Percentiles rank a stretch among this genome's conserved stretches.
Evolutionary conservation across 495 filamentous ascomycete species (phyloP).

Genomic region (Hypomontagnella monticulosa): DNA sequence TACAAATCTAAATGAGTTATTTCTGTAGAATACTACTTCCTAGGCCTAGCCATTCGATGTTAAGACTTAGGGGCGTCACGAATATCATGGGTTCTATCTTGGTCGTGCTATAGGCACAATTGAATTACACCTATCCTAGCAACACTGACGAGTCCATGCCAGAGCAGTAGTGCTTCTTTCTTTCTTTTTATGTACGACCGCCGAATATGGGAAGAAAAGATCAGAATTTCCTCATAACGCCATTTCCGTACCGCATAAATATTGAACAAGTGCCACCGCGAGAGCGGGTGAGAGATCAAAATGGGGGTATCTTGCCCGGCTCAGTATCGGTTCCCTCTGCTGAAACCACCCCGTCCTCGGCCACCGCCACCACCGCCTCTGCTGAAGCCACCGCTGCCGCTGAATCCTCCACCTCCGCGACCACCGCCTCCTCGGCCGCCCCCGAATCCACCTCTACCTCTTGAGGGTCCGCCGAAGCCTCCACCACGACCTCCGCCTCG

Average conservation of each 20-base stretch:
- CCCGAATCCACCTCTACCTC: conserved; percentile 38
- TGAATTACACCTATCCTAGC: not conserved
- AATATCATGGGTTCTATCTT: no score
- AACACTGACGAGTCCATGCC: not conserved
- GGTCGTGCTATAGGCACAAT: no score
- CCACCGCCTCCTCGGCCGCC: conserved; percentile 42
- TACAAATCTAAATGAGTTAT: no score
- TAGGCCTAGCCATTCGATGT: no score
- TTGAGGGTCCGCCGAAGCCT: conserved; percentile 33
- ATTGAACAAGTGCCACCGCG: conserved; percentile 10
- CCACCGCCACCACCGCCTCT: conserved; percentile 38
- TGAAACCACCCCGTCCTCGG: conserved; percentile 45
- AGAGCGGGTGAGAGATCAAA: conserved; percentile 2
- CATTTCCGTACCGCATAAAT: conserved; percentile 40
- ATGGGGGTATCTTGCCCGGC: conserved; percentile 3
- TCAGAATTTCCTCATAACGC: conserved; percentile 40
- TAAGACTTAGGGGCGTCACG: not conserved
- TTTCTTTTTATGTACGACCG: not conserved
- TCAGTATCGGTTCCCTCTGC: conserved; percentile 43
- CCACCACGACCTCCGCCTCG: conserved; percentile 38
- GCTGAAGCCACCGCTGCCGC: conserved; percentile 40
- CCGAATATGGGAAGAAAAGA: not conserved
- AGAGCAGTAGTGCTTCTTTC: not conserved
- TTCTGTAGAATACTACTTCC: no score
- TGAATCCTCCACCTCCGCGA: conserved; percentile 37